Evolutionary conservation across 2,329 filamentous ascomycete genomes (phyloP).

Genomic region (Talaromyces sp.): DNA sequence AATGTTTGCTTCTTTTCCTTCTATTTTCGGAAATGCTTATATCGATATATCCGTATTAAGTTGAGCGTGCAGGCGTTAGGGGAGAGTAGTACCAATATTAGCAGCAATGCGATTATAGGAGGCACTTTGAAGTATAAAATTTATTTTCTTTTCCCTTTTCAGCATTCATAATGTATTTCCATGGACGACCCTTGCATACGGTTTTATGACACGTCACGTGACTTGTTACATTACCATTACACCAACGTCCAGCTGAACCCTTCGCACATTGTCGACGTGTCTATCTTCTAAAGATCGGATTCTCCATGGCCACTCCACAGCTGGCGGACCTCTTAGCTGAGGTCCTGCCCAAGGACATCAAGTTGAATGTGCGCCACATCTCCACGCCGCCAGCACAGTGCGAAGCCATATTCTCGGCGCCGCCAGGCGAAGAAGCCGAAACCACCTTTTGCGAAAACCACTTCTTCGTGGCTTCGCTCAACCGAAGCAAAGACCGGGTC

Average conservation of each 20-base stretch:
- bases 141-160: background rate
- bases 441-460: constrained; percentile 84
- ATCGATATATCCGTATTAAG: background rate
- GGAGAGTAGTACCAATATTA: background rate
- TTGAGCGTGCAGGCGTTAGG: background rate
- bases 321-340: constrained; percentile 47
- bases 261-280: background rate
- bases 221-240: background rate
- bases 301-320: constrained; percentile 27
- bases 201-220: background rate
- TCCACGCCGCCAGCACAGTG: constrained; percentile 76
- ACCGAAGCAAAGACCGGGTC: constrained; percentile 14
- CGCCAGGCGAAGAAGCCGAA: constrained; percentile 66
- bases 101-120: background rate
- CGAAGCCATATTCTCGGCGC: constrained; percentile 72
- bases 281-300: background rate
- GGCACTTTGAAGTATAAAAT: background rate
- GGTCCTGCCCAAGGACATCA: constrained; percentile 48
- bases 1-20: background rate
- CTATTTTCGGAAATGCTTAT: background rate
- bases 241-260: background rate
- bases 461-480: constrained; percentile 60
- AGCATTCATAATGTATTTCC: background rate
- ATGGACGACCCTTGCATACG: background rate
- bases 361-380: constrained; percentile 75